A percentile compares a stretch with the other conserved stretches of the same genome.
These are phyloP conservation scores for Microcyclospora tardicrescens DNA, from an alignment of 2,329 filamentous ascomycete species.

Conservation along the genomic window DNA sequence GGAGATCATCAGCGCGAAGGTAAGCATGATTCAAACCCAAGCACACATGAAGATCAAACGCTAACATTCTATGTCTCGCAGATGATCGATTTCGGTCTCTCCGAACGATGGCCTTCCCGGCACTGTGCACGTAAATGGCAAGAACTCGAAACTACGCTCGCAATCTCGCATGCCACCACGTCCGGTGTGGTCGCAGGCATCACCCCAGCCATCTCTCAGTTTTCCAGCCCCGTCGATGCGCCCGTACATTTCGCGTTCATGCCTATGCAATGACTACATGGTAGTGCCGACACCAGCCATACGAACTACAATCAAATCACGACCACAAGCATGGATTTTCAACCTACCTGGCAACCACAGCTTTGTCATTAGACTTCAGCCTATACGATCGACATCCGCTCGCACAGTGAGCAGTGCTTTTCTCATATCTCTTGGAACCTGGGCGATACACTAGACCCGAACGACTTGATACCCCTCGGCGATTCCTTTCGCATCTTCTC, in stretches of 20 bases:
- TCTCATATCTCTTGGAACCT: no score
- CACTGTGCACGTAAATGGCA: constrained; percentile 41
- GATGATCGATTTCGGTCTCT: constrained; percentile 40
- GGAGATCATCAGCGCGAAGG: constrained; percentile 41
- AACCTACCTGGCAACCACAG: no score
- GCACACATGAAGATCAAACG: background rate
- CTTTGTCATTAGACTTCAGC: no score
- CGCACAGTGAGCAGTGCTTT: no score
- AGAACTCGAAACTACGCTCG: constrained; percentile 26
- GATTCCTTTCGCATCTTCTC: no score
- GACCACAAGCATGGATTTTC: background rate
- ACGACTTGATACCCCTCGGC: no score
- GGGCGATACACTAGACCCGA: no score
- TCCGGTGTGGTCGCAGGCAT: constrained; percentile 4
- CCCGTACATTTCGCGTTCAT: constrained; percentile 18
- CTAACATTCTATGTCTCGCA: constrained; percentile 12
- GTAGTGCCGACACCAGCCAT: background rate
- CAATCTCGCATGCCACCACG: constrained; percentile 8
- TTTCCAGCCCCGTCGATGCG: constrained; percentile 17
- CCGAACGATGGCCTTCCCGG: constrained; percentile 38
- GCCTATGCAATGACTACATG: constrained; percentile 18
- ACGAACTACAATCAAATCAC: constrained; percentile 1
- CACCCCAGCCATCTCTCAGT: constrained; percentile 15
- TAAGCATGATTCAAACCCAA: constrained; percentile 15
- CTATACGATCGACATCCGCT: no score